Evolutionary conservation across 2,329 filamentous ascomycete genomes (phyloP).

Genomic region (Fusarium fujikuroi): DNA sequence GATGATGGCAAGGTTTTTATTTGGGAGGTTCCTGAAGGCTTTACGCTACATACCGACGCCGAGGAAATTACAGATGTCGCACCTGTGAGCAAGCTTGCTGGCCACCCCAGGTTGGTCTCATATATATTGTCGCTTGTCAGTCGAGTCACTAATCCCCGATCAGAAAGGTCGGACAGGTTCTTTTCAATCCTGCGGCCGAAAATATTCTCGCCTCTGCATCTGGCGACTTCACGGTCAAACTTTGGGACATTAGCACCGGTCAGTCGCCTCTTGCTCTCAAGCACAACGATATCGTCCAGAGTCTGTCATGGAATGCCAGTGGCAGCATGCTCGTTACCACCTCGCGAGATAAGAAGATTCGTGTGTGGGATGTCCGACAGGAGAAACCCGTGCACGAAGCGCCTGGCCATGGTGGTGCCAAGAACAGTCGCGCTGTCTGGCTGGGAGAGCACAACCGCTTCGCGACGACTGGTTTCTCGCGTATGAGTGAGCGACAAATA

Average conservation of each 20-base stretch:
- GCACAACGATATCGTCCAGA: slow-evolving; percentile 93
- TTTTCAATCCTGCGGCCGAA: slow-evolving; percentile 96
- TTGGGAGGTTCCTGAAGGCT: slow-evolving; percentile 92
- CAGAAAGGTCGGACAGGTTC: slow-evolving; percentile 96
- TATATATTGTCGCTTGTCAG: background rate
- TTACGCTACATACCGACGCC: slow-evolving; percentile 84
- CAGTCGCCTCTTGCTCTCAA: slow-evolving; percentile 80
- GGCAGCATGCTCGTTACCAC: slow-evolving; percentile 90
- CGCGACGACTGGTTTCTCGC: slow-evolving; percentile 95
- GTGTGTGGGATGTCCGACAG: slow-evolving; percentile 97
- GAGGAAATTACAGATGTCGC: slow-evolving; percentile 85
- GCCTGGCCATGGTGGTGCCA: slow-evolving; percentile 88
- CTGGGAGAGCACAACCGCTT: slow-evolving; percentile 96
- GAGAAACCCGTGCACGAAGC: slow-evolving; percentile 87
- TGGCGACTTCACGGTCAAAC: slow-evolving; percentile 92
- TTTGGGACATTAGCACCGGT: slow-evolving; percentile 91
- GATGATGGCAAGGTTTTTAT: slow-evolving; percentile 98
- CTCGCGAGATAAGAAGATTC: slow-evolving; percentile 96
- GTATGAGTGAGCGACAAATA: slow-evolving; percentile 97
- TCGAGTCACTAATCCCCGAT: slow-evolving; percentile 28
- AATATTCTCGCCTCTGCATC: slow-evolving; percentile 96
- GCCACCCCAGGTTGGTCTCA: slow-evolving; percentile 79
- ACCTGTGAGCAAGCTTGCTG: slow-evolving; percentile 82
- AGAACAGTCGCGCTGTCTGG: slow-evolving; percentile 98
- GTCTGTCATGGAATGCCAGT: slow-evolving; percentile 92